Evolutionary conservation across 2,329 filamentous ascomycete species (phyloP).

Genomic region (Aspergillus fructus): DNA sequence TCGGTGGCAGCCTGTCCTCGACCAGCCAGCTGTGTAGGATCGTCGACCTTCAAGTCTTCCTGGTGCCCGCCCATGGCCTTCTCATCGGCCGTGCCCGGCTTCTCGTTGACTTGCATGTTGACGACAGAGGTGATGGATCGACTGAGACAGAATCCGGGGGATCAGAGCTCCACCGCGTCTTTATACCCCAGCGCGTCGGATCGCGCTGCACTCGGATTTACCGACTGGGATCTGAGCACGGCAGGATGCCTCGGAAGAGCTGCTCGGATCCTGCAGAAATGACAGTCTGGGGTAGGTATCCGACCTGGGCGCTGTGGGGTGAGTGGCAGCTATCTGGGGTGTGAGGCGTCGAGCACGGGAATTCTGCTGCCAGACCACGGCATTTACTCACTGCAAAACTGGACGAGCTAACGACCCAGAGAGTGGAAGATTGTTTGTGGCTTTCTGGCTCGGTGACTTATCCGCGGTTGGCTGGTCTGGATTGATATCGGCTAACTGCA

Average conservation of each 20-base stretch:
- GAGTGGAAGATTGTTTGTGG: too few relatives aligned
- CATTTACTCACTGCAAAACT: neutral
- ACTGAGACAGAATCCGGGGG: neutral
- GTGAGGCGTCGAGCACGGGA: neutral
- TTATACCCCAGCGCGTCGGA: constrained; percentile 11
- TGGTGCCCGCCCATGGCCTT: constrained; percentile 22
- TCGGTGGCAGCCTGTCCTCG: constrained; percentile 50
- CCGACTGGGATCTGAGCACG: constrained; percentile 1
- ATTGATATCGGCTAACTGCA: too few relatives aligned
- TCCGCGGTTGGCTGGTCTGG: too few relatives aligned
- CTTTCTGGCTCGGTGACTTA: too few relatives aligned
- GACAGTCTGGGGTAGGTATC: neutral
- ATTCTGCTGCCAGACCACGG: neutral
- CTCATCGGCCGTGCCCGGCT: constrained; percentile 15
- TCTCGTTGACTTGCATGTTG: constrained; percentile 5
- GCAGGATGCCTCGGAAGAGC: too few relatives aligned
- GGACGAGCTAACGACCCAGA: too few relatives aligned
- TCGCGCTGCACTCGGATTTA: constrained; percentile 9
- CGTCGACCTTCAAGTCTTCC: constrained; percentile 11
- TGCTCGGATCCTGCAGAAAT: neutral
- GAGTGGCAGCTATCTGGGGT: neutral
- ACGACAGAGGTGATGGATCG: neutral
- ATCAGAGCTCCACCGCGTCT: neutral
- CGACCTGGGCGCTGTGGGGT: neutral
- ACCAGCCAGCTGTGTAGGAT: constrained; percentile 41